These are phyloP conservation scores for Leptomonas seymouri DNA, from an alignment of 208 protist genomes.

Conservation along the genomic window DNA sequence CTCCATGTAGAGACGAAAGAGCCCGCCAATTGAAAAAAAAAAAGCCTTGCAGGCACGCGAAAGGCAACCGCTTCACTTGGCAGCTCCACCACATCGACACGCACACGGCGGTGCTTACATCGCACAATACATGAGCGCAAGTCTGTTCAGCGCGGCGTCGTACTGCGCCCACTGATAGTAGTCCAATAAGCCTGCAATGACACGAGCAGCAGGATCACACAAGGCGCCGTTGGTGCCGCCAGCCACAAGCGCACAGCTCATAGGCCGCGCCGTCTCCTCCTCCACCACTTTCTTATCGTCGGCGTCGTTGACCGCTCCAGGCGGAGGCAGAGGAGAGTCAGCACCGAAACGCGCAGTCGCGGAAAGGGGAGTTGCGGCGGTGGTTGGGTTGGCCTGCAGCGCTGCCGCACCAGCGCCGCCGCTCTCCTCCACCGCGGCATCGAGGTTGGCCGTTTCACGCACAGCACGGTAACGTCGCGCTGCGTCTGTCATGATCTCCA, in stretches of 20 bases:
- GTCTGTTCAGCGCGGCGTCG: slow-evolving; percentile 59
- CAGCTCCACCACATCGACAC: background rate
- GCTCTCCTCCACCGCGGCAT: slow-evolving; percentile 48
- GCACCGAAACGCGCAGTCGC: background rate
- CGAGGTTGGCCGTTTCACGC: slow-evolving; percentile 64
- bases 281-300: slow-evolving; percentile 8
- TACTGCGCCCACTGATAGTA: slow-evolving; percentile 92
- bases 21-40: no score
- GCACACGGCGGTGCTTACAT: background rate
- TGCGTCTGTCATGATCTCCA: slow-evolving; percentile 53
- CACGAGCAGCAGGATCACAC: slow-evolving; percentile 37
- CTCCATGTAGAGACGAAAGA: no score
- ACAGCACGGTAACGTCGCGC: slow-evolving; percentile 65
- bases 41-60: no score
- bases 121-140: slow-evolving; percentile 62
- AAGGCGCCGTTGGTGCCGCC: slow-evolving; percentile 47
- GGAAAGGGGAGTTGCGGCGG: slow-evolving; percentile 1
- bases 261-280: background rate
- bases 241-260: slow-evolving; percentile 23
- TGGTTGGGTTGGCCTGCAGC: background rate
- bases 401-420: background rate
- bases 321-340: background rate
- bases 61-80: no score
- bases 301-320: slow-evolving; percentile 3
- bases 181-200: slow-evolving; percentile 73